Base-by-base conservation (phyloP, 331 rosid species). In the Quercus tomentella region DNA sequence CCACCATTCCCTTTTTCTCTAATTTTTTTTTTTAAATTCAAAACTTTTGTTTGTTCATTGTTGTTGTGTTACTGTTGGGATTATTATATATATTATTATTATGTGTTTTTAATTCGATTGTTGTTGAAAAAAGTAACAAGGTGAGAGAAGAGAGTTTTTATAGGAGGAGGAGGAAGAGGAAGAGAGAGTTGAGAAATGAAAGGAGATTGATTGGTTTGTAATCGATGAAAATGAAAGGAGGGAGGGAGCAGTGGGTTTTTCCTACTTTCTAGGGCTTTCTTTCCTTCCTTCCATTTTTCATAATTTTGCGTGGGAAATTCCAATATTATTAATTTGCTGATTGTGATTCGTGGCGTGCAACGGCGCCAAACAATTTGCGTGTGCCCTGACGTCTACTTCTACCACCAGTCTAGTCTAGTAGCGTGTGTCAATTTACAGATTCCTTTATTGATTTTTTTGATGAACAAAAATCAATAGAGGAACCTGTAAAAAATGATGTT, bases 261-360 rank as follows among this genome's bases (percentile, higher is more conserved):
- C 45, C 45, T 41, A 41, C 45, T 41, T 41, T 41, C 45, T 9
- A 41, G 45, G 45, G 12, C 45, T 41, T 41, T 41, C 45, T 0
- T 41, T 41, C 12, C 45, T 37, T 37, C 11, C 3, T 30, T 33
- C 0, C 22, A 26, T 20, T n/a, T 56, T 70, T 78, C 6, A 14
- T 17, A 8, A 22, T 58, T 20, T 57, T 78, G 77, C 77, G 73
- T 57, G 51, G 76, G 67, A 65, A 49, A 28, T 20, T 8, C 45
- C 45, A 41, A 41, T 41, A 8, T 41, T 41, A 37, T 37, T 7
- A 37, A 37, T 37, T 37, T 41, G 12, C 12, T 41, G 45, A 41
- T 28, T 16, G 62, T 11, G 75, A 83, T 80, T 85, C 85, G 89
- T 91, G 89, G 89, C 89, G 88, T 80, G 70, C 72, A 81, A 20